A percentile compares a stretch with the other conserved stretches of the same genome.
Evolutionary conservation across 768 basidiomycete genomes (phyloP).

Genomic region (Pleurotus citrinopileatus): DNA sequence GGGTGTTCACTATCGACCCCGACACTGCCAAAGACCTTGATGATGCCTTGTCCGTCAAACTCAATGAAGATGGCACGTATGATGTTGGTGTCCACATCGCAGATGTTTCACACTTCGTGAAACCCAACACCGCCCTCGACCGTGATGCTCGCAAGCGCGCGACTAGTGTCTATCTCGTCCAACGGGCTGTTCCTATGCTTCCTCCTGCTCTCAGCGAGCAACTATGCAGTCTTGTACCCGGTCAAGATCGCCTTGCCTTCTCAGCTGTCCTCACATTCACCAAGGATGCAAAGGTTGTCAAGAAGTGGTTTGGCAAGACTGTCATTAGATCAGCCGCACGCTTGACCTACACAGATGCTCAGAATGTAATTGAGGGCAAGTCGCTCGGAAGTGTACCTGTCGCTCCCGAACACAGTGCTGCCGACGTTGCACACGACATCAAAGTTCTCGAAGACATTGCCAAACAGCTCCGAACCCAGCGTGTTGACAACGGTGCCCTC

Average conservation of each 20-base stretch:
- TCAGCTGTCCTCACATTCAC: constrained; percentile 86
- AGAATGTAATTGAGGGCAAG: constrained; percentile 77
- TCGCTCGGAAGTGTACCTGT: constrained; percentile 51
- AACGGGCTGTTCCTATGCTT: constrained; percentile 95
- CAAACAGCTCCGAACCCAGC: constrained; percentile 63
- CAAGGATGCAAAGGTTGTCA: constrained; percentile 74
- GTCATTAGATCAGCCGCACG: constrained; percentile 90
- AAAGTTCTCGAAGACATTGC: constrained; percentile 66
- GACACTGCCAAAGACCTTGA: constrained; percentile 88
- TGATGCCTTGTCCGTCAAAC: constrained; percentile 88
- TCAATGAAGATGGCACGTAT: constrained; percentile 88
- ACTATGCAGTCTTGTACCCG: constrained; percentile 87
- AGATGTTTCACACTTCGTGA: constrained; percentile 94
- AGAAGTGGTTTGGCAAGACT: constrained; percentile 93
- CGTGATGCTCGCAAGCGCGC: constrained; percentile 97
- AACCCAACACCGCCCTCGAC: constrained; percentile 94
- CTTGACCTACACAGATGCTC: constrained; percentile 79
- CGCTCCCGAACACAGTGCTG: constrained; percentile 51
- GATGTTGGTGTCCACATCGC: constrained; percentile 95
- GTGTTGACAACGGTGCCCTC: constrained; percentile 81
- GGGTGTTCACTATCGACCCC: constrained; percentile 94
- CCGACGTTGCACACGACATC: constrained; percentile 76
- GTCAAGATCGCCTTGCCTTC: constrained; percentile 88
- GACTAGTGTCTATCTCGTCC: constrained; percentile 95
- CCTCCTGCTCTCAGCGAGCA: constrained; percentile 92